Percentiles rank a stretch among this genome's conserved stretches.
Conservation (phyloP, 2,329 filamentous ascomycete genomes). For the Fusarium transvaalense region DNA sequence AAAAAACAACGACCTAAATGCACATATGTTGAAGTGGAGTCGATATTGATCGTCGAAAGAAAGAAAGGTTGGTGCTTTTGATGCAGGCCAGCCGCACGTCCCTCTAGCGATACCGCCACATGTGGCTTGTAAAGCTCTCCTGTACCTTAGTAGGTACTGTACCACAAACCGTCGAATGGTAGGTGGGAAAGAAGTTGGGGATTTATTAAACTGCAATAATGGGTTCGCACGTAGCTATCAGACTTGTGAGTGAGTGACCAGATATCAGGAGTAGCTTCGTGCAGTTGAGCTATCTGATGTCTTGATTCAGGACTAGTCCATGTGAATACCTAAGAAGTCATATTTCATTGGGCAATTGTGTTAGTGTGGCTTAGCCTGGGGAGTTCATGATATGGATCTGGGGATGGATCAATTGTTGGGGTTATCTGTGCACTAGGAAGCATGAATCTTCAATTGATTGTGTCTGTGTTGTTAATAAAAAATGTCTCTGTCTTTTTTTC, state of each 20-base stretch:
- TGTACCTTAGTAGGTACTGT: too few relatives aligned
- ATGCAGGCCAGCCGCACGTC: constrained; percentile 24
- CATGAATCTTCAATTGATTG: not conserved
- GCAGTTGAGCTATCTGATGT: not conserved
- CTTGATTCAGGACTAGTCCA: not conserved
- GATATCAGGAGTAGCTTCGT: too few relatives aligned
- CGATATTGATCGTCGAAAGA: constrained; percentile 21
- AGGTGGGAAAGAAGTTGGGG: constrained; percentile 3
- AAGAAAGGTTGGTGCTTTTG: constrained; percentile 29
- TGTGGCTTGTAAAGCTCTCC: constrained; percentile 21
- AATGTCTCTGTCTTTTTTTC: too few relatives aligned
- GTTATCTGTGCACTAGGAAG: not conserved
- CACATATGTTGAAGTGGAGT: constrained; percentile 40
- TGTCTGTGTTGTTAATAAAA: too few relatives aligned
- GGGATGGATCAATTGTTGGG: constrained; percentile 28
- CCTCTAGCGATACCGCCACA: constrained; percentile 24
- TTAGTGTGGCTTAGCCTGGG: constrained; percentile 34
- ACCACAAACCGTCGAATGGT: constrained; percentile 26
- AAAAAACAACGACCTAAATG: constrained; percentile 34
- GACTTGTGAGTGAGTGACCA: not conserved
- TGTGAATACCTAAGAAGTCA: constrained; percentile 15
- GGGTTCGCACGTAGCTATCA: not conserved
- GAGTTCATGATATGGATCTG: constrained; percentile 32
- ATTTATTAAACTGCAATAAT: not conserved
- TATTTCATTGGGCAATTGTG: constrained; percentile 32